phyloP scores from a whole-genome alignment of 192 early-diverging fungal species.

The Funneliformis mosseae region DNA sequence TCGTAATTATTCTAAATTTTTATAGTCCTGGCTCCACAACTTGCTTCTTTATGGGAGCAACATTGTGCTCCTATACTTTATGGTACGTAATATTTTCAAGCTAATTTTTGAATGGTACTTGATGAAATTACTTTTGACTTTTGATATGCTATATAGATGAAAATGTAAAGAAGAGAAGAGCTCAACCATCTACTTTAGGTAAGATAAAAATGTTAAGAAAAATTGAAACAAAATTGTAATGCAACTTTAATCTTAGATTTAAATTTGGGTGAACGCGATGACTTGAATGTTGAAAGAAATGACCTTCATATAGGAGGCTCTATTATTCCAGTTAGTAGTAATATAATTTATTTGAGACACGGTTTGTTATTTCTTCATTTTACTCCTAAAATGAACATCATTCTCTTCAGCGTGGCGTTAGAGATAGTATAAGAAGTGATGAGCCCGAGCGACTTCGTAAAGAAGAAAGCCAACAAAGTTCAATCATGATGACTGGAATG shows the following conservation, averaged over 20 bases:
- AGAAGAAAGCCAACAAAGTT: not conserved
- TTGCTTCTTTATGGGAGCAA: conserved; percentile 3
- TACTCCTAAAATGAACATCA: not conserved
- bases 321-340: not conserved
- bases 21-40: conserved; percentile 8
- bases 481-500: not conserved
- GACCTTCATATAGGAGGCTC: not conserved
- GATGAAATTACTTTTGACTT: not conserved
- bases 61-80: conserved; percentile 31
- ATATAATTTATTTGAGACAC: not conserved
- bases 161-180: not conserved
- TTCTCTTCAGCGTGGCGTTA: not conserved
- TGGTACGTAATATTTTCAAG: not conserved
- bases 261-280: not conserved
- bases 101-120: not conserved
- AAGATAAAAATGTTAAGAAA: not conserved
- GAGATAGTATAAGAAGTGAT: not conserved
- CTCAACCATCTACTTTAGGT: not conserved
- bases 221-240: not conserved
- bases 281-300: not conserved
- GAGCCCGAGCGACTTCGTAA: not conserved
- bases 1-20: not conserved
- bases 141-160: not conserved
- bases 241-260: not conserved
- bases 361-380: not conserved